Base-by-base conservation (phyloP, 2,329 filamentous ascomycete genomes). In the Xylariaceae sp. region DNA sequence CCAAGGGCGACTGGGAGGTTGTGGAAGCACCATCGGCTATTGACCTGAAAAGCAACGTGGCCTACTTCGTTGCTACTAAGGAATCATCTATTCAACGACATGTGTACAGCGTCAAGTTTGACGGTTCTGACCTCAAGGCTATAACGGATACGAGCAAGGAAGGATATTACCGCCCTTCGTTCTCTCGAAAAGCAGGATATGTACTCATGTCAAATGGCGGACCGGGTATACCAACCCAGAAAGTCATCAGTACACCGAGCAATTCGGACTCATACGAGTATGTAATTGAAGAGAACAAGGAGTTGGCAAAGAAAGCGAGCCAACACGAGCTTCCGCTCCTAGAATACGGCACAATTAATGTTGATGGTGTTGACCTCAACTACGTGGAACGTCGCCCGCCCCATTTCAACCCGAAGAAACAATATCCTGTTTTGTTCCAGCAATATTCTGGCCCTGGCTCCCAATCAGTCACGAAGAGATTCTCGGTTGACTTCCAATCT, bases 401-500 rank as follows among this genome's bases (percentile, higher is more conserved):
- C 1, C 88, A 96, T 70, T 99, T 97, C 67, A 82, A 91, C 68
- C 76, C 83, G 16, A 85, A 84, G 62, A 92, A 89, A 72, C 85
- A 88, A 66, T 97, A 99, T 62, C 94, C 94, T 0, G 91, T 99
- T 1, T 81, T 99, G 5, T 99, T 99, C 77, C 87, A 89, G 64
- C 86, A 97, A 53, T 99, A 99, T 74, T 93, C 90, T 19, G 94
- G 94, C 0, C 94, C 94, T 0, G 90, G 88, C n/a, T 97, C 91
- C 16, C 95, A 99, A 68, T 82, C 82, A 7, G 94, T 99, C 2
- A 78, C 82, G 62, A 92, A 93, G 67, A 80, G 72, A 50, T 99
- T 97, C 73, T 71, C 69, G 10, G 84, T 99, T 53, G 89, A 97
- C 68, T 99, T 96, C 68, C 90, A 97, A 67, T 82, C 90, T 6